Percentiles rank a stretch among this genome's conserved stretches.
These are phyloP conservation scores for Fusarium citri DNA, from an alignment of 2,329 filamentous ascomycete genomes.

Conservation along the genomic window DNA sequence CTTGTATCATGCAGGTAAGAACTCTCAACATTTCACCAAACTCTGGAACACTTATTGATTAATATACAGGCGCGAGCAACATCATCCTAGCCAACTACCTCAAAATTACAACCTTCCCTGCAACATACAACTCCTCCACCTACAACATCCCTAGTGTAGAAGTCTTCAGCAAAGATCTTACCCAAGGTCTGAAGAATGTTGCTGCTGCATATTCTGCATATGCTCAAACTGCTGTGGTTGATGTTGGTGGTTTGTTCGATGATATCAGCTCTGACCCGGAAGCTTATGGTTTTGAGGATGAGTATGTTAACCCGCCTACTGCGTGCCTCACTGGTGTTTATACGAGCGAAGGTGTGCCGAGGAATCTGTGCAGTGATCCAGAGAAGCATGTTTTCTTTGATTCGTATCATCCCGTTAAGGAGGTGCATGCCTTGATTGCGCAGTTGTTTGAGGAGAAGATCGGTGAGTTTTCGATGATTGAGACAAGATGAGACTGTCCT, in stretches of 20 bases:
- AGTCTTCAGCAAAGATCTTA: neutral
- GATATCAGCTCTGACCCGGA: neutral
- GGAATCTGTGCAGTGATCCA: constrained; percentile 26
- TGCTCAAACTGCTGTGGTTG: constrained; percentile 5
- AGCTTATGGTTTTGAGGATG: constrained; percentile 7
- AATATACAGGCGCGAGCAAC: constrained; percentile 12
- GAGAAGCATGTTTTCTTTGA: constrained; percentile 29
- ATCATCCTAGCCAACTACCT: constrained; percentile 29
- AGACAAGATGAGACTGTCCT: neutral
- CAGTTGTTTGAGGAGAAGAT: constrained; percentile 14
- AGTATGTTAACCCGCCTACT: constrained; percentile 27
- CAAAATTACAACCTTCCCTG: constrained; percentile 12
- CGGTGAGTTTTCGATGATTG: neutral
- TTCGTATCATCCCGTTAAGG: constrained; percentile 24
- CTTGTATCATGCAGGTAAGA: constrained; percentile 18
- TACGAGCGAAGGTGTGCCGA: constrained; percentile 16
- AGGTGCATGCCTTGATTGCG: constrained; percentile 23
- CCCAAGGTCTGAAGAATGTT: constrained; percentile 1
- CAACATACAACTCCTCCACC: constrained; percentile 19
- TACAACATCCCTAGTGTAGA: constrained; percentile 17
- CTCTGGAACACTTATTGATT: too few relatives aligned
- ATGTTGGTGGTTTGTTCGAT: constrained; percentile 5
- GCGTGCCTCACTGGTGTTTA: constrained; percentile 26
- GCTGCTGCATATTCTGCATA: constrained; percentile 17
- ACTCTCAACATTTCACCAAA: too few relatives aligned